Evolutionary conservation across 1,284 basidiomycete species (phyloP).

Genomic region (Ustilago sp.): DNA sequence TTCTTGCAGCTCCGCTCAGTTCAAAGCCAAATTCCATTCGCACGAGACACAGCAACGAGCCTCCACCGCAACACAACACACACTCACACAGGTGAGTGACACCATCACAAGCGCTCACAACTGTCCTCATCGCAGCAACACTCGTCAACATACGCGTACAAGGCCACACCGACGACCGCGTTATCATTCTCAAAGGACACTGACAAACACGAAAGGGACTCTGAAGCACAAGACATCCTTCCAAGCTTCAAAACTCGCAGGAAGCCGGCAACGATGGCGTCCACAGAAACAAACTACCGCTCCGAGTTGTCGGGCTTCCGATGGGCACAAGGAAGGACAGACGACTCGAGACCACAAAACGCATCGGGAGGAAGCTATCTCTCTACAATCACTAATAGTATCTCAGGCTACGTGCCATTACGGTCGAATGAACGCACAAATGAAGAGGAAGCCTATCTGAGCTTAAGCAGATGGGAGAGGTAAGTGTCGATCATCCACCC

Average conservation of each 20-base stretch:
- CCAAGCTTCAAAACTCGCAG: neutral
- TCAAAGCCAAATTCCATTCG: conserved; percentile 10
- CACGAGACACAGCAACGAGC: conserved; percentile 32
- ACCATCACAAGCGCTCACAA: conserved; percentile 14
- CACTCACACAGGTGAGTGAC: neutral
- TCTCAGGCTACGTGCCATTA: conserved; percentile 85
- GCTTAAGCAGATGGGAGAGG: conserved; percentile 67
- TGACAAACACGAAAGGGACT: no score
- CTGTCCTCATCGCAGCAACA: neutral
- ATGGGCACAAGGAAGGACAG: conserved; percentile 61
- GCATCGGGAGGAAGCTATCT: conserved; percentile 39
- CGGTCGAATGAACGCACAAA: conserved; percentile 84
- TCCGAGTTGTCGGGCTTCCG: conserved; percentile 60
- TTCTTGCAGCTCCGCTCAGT: no score
- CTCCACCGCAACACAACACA: conserved; percentile 30
- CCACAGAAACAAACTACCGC: conserved; percentile 54
- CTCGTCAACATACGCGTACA: neutral
- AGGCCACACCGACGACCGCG: neutral
- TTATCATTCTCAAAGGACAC: no score
- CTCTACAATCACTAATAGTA: conserved; percentile 73
- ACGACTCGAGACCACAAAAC: conserved; percentile 50
- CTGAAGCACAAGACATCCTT: neutral
- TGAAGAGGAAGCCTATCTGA: conserved; percentile 92
- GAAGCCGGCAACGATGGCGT: conserved; percentile 17
- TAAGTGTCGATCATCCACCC: conserved; percentile 22